These are phyloP conservation scores for Scheffersomyces amazonensis DNA, from an alignment of 805 yeast genomes.

Conservation along the genomic window DNA sequence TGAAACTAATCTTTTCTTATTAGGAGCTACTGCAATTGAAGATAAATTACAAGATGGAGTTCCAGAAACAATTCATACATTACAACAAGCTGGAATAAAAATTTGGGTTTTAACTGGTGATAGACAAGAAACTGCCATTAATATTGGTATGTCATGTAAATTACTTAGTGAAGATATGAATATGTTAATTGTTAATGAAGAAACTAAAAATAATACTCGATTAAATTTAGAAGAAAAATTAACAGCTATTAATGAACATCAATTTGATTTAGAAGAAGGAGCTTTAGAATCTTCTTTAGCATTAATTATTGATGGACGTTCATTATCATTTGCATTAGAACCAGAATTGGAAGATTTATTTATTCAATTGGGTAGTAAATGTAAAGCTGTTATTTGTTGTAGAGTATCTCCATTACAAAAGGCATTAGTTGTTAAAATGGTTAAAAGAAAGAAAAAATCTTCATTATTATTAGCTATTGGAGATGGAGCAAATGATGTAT, in stretches of 20 bases:
- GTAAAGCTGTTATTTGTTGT: slow-evolving; percentile 97
- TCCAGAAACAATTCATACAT: slow-evolving; percentile 92
- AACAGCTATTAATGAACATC: slow-evolving; percentile 66
- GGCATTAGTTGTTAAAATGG: slow-evolving; percentile 93
- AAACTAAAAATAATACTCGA: slow-evolving; percentile 69
- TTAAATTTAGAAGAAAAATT: slow-evolving; percentile 73
- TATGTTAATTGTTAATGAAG: slow-evolving; percentile 84
- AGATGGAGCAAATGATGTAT: slow-evolving; percentile 98
- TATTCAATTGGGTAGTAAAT: slow-evolving; percentile 74
- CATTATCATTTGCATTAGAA: slow-evolving; percentile 83
- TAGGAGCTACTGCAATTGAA: slow-evolving; percentile 98
- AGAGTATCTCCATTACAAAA: slow-evolving; percentile 97
- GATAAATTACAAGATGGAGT: slow-evolving; percentile 98
- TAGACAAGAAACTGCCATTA: slow-evolving; percentile 97
- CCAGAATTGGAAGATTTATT: slow-evolving; percentile 74
- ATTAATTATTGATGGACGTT: slow-evolving; percentile 89
- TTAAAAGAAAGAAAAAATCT: slow-evolving; percentile 70
- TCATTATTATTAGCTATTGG: slow-evolving; percentile 88
- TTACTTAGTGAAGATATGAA: slow-evolving; percentile 95
- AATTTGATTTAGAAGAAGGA: slow-evolving; percentile 62
- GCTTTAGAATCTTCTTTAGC: slow-evolving; percentile 68
- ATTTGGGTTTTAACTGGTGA: slow-evolving; percentile 99
- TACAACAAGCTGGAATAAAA: slow-evolving; percentile 95
- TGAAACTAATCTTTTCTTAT: slow-evolving; percentile 71
- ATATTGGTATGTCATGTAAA: slow-evolving; percentile 98